phyloP scores from a whole-genome alignment of 1,284 basidiomycete species.

The Rhodotorula sp. region DNA sequence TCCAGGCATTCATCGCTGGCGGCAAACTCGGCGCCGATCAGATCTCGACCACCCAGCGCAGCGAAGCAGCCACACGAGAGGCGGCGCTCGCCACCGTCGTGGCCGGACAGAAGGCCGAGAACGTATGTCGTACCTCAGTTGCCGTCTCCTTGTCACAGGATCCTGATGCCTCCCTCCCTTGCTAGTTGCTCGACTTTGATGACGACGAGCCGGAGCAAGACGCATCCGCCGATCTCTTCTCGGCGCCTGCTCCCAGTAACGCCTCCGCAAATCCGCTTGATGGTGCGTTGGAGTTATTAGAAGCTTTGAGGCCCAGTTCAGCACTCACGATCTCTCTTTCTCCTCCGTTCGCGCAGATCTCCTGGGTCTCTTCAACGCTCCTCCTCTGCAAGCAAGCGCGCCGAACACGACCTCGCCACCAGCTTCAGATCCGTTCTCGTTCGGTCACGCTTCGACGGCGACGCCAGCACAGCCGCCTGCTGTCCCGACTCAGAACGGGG shows the following conservation, averaged over 20 bases:
- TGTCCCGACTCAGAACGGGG: not conserved
- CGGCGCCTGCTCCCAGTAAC: constrained; percentile 34
- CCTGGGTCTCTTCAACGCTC: constrained; percentile 42
- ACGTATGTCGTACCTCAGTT: constrained; percentile 50
- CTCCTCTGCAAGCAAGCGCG: not conserved
- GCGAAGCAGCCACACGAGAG: constrained; percentile 52
- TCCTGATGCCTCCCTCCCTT: too few species aligned
- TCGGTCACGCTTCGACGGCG: constrained; percentile 7
- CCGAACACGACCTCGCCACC: not conserved
- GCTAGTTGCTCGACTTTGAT: constrained; percentile 78
- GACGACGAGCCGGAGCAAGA: constrained; percentile 70
- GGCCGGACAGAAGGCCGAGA: constrained; percentile 86
- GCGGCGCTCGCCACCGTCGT: constrained; percentile 86
- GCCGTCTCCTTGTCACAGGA: not conserved
- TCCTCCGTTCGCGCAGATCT: constrained; percentile 50
- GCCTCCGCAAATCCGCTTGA: constrained; percentile 73
- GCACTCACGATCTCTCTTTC: not conserved
- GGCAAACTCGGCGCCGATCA: constrained; percentile 67
- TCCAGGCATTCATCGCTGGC: constrained; percentile 54
- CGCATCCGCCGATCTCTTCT: constrained; percentile 45
- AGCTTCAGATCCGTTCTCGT: constrained; percentile 2
- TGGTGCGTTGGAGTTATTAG: constrained; percentile 16
- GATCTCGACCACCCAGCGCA: constrained; percentile 50
- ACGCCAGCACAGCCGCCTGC: not conserved
- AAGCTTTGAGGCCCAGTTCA: not conserved